phyloP scores from a whole-genome alignment of 179 eudicot genomes.

The Corrigiola litoralis region DNA sequence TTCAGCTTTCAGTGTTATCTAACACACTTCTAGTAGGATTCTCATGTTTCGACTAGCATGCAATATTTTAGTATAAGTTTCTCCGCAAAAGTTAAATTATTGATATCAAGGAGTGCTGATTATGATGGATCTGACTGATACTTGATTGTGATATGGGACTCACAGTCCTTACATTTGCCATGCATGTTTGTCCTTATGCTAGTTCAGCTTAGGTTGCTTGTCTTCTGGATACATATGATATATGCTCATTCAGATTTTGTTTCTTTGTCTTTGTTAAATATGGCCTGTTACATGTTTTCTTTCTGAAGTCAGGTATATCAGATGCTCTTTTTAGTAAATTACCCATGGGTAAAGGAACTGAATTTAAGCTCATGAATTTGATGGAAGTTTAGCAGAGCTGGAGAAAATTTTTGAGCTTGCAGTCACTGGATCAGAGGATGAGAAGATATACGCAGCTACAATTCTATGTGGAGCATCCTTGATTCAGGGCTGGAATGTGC shows the following conservation, averaged over 20 bases:
- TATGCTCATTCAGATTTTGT: neutral
- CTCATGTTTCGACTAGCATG: no score
- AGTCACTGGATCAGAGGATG: slow-evolving; percentile 77
- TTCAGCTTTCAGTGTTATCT: no score
- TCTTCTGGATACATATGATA: neutral
- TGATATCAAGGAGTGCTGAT: no score
- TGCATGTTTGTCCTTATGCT: no score
- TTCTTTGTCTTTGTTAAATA: slow-evolving; percentile 16
- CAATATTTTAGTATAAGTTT: no score
- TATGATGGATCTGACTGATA: no score
- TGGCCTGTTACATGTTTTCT: slow-evolving; percentile 33
- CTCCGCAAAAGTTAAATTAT: no score
- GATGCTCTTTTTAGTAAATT: slow-evolving; percentile 34
- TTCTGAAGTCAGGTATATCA: slow-evolving; percentile 40
- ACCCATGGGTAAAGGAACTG: slow-evolving; percentile 60
- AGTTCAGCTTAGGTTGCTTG: neutral
- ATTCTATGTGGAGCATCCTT: slow-evolving; percentile 92
- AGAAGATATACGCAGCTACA: slow-evolving; percentile 80
- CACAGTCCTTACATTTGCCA: no score
- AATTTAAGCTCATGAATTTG: slow-evolving; percentile 83
- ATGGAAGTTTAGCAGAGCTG: slow-evolving; percentile 99
- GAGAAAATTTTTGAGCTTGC: slow-evolving; percentile 87
- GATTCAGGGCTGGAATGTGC: slow-evolving; percentile 82
- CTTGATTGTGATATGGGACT: no score
- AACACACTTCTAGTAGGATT: no score